Evolutionary conservation across 140 eudicot species (phyloP).

Genomic region (Erigeron philadelphicus): DNA sequence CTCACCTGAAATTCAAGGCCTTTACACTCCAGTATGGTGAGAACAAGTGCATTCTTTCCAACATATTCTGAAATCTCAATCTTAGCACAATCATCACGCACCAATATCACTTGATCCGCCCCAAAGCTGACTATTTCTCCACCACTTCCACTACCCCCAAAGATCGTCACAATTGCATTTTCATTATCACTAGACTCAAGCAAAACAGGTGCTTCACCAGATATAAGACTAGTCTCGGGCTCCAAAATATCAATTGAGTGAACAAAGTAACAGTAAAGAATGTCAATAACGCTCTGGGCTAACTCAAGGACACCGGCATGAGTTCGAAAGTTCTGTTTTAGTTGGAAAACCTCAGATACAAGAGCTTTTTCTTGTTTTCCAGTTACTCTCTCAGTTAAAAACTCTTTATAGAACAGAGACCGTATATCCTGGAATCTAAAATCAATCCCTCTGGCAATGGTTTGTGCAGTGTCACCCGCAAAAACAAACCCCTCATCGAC

Average conservation of each 20-base stretch:
- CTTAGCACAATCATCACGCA: conserved; percentile 46
- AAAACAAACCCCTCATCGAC: conserved; percentile 10
- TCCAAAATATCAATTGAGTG: conserved; percentile 36
- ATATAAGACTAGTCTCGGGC: conserved; percentile 38
- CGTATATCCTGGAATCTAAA: conserved; percentile 17
- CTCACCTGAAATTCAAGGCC: conserved; percentile 75
- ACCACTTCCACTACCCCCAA: conserved; percentile 37
- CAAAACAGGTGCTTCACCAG: conserved; percentile 55
- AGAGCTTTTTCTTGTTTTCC: conserved; percentile 37
- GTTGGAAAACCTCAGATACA: conserved; percentile 28
- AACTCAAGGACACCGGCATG: conserved; percentile 58
- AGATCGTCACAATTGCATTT: conserved; percentile 40
- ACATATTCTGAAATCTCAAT: conserved; percentile 37
- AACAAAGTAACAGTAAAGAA: conserved; percentile 47
- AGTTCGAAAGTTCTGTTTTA: conserved; percentile 48
- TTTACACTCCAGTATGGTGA: conserved; percentile 65
- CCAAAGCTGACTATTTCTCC: conserved; percentile 45
- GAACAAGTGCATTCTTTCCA: conserved; percentile 60
- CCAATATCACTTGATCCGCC: conserved; percentile 59
- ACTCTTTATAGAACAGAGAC: conserved; percentile 14
- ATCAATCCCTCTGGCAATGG: conserved; percentile 19
- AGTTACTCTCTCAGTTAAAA: background rate
- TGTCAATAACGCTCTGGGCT: conserved; percentile 60
- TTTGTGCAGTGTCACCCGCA: conserved; percentile 17
- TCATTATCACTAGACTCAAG: conserved; percentile 49